These are phyloP conservation scores for Colletotrichum melonis DNA, from an alignment of 2,329 filamentous ascomycete genomes.

Conservation along the genomic window DNA sequence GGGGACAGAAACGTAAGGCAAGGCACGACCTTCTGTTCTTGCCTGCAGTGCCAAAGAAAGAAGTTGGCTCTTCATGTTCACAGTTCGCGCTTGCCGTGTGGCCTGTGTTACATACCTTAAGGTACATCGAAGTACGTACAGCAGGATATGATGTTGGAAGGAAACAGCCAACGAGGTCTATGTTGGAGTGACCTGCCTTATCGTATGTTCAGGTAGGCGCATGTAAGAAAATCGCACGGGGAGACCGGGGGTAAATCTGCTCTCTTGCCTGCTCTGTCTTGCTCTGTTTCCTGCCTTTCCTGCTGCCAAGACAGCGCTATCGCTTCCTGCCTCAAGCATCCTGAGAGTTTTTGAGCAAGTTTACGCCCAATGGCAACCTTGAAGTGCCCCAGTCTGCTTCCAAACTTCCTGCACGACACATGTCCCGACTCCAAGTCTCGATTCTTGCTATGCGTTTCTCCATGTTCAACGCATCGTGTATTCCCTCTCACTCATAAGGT, in stretches of 20 bases:
- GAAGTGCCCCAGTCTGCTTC: not conserved
- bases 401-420: constrained; percentile 11
- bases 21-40: too few species aligned
- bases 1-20: not conserved
- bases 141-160: not conserved
- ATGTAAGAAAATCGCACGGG: not conserved
- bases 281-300: not conserved
- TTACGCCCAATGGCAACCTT: constrained; percentile 24
- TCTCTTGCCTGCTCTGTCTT: not conserved
- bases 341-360: constrained; percentile 42
- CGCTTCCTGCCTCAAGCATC: constrained; percentile 11
- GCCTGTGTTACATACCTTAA: not conserved
- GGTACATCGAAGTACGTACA: not conserved
- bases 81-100: not conserved
- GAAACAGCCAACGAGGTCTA: not conserved
- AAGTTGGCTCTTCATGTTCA: not conserved
- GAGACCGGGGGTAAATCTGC: not conserved
- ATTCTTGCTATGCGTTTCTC: not conserved
- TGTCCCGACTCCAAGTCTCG: not conserved
- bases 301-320: constrained; percentile 26
- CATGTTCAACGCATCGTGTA: not conserved
- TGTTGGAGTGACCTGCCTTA: not conserved
- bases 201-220: constrained; percentile 22
- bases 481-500: not conserved
- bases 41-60: not conserved